Evolutionary conservation across 768 basidiomycete genomes (phyloP).

Genomic region (Amanita rimosa): DNA sequence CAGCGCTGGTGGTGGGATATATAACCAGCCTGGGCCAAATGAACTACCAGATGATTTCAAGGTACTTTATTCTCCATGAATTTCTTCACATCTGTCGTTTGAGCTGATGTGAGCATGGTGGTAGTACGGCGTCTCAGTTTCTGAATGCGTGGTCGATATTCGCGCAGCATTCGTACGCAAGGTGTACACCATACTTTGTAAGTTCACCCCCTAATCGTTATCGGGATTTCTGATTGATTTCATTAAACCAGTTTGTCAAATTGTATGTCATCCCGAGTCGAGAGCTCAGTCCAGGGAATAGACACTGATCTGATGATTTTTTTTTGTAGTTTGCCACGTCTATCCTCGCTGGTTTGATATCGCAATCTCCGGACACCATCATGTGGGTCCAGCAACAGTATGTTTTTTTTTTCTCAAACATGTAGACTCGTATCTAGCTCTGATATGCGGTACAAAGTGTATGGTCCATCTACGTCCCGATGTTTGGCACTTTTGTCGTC

Average conservation of each 20-base stretch:
- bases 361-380: conserved; percentile 46
- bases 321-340: conserved; percentile 52
- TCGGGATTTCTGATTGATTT: background rate
- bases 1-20: conserved; percentile 34
- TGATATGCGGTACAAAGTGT: conserved; percentile 26
- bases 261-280: conserved; percentile 33
- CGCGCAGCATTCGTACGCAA: conserved; percentile 83
- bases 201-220: conserved; percentile 20
- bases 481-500: conserved; percentile 70
- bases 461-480: conserved; percentile 74
- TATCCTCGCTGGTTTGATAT: conserved; percentile 63
- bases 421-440: background rate
- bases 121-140: conserved; percentile 74
- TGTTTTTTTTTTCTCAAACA: conserved; percentile 14
- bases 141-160: conserved; percentile 69
- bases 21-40: conserved; percentile 60
- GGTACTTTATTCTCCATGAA: conserved; percentile 26
- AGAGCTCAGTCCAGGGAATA: background rate
- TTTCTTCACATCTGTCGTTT: background rate
- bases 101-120: background rate
- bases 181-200: conserved; percentile 83
- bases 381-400: conserved; percentile 67
- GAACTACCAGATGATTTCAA: conserved; percentile 94
- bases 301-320: background rate
- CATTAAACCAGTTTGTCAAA: conserved; percentile 46